Percentiles rank a stretch among this genome's conserved stretches.
phyloP scores from a whole-genome alignment of 352 stramenopile species.

The Paralagenidium karlingii region DNA sequence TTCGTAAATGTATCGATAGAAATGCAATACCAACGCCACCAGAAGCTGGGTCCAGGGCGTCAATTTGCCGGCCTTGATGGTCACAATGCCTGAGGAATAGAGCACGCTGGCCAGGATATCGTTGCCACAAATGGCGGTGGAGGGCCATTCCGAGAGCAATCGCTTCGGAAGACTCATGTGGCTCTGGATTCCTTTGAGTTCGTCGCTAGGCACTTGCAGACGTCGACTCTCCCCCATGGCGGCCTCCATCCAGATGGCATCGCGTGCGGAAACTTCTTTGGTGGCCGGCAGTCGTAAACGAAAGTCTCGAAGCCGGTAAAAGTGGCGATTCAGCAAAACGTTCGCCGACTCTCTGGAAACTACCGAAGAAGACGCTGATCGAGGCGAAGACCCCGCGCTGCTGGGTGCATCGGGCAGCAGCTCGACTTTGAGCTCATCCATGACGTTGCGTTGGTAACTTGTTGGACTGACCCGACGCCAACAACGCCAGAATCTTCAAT shows the following conservation, averaged over 20 bases:
- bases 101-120: constrained; percentile 85
- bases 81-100: constrained; percentile 63
- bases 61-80: constrained; percentile 67
- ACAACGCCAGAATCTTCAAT: too few relatives aligned
- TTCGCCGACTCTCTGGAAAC: too few relatives aligned
- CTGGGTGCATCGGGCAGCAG: constrained; percentile 13
- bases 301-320: constrained; percentile 6
- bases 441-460: too few relatives aligned
- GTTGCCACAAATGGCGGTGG: constrained; percentile 87
- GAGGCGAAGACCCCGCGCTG: too few relatives aligned
- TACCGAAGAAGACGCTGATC: too few relatives aligned
- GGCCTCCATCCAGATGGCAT: constrained; percentile 26
- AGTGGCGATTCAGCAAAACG: too few relatives aligned
- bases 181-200: constrained; percentile 13
- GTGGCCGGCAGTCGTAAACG: too few relatives aligned
- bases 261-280: constrained; percentile 3
- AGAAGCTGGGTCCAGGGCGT: constrained; percentile 73
- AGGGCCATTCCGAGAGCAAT: constrained; percentile 62
- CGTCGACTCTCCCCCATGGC: constrained; percentile 17
- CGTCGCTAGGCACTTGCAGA: constrained; percentile 11
- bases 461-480: too few relatives aligned
- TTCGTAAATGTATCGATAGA: constrained; percentile 82
- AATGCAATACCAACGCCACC: constrained; percentile 56
- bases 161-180: constrained; percentile 11
- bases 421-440: constrained; percentile 34